These are phyloP conservation scores for Cyphellophora europaea DNA, from an alignment of 2,329 filamentous ascomycete species.

Conservation along the genomic window DNA sequence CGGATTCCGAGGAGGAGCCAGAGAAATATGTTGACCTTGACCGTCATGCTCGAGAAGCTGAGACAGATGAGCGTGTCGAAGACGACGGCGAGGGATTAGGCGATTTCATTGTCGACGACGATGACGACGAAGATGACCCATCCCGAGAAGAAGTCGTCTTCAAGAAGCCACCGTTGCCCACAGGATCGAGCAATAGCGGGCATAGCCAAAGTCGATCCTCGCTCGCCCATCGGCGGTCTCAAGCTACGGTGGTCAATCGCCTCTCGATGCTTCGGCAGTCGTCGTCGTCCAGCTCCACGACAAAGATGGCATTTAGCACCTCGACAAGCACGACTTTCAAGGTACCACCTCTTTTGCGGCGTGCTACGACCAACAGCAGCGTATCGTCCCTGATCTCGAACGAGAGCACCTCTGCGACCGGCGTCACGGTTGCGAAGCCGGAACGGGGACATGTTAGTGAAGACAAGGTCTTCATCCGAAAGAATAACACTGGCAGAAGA, in stretches of 20 bases:
- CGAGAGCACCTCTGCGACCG: conserved; percentile 17
- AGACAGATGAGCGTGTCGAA: conserved; percentile 39
- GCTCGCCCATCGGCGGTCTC: conserved; percentile 21
- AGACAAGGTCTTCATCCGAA: conserved; percentile 19
- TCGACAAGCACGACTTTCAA: conserved; percentile 11
- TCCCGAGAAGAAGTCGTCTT: conserved; percentile 18
- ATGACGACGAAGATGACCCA: conserved; percentile 19
- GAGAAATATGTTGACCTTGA: conserved; percentile 32
- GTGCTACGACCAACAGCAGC: conserved; percentile 19
- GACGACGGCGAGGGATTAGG: conserved; percentile 34
- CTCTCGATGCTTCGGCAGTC: conserved; percentile 34
- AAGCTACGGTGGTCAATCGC: conserved; percentile 34
- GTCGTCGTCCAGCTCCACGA: conserved; percentile 32
- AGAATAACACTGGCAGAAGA: conserved; percentile 13
- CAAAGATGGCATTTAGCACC: conserved; percentile 16
- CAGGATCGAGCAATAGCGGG: background rate
- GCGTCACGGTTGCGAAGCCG: conserved; percentile 15
- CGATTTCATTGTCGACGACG: conserved; percentile 21
- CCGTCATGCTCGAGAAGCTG: conserved; percentile 43
- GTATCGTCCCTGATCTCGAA: conserved; percentile 10
- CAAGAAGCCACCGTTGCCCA: conserved; percentile 17
- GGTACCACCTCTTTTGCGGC: conserved; percentile 14
- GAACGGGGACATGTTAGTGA: conserved; percentile 16
- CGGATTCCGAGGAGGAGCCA: conserved; percentile 27
- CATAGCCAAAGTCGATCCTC: conserved; percentile 19